phyloP scores from a whole-genome alignment of 2,329 filamentous ascomycete species.

The Sclerotinia minor region DNA sequence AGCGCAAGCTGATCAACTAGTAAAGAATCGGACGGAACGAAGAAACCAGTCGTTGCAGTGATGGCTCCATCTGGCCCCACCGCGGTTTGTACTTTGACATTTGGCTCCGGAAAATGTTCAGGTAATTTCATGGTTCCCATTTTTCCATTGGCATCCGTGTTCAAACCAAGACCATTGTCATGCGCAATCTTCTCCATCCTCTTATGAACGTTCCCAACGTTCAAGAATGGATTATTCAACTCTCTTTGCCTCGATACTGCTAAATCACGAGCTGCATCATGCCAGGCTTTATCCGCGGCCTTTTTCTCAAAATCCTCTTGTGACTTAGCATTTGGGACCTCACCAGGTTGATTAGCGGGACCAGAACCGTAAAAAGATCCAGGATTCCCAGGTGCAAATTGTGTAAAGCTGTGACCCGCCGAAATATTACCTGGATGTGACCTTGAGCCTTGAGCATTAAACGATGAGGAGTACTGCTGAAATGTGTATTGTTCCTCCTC shows the following conservation, averaged over 20 bases:
- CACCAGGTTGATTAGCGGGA: conserved; percentile 61
- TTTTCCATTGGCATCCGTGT: conserved; percentile 56
- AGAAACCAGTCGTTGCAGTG: conserved; percentile 64
- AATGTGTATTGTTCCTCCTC: conserved; percentile 84
- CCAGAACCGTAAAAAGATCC: conserved; percentile 65
- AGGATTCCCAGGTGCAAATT: conserved; percentile 57
- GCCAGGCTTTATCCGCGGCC: conserved; percentile 65
- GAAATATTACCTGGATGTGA: conserved; percentile 46
- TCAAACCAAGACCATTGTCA: conserved; percentile 58
- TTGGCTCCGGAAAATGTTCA: conserved; percentile 34
- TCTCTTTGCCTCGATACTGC: conserved; percentile 59
- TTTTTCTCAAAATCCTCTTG: conserved; percentile 68
- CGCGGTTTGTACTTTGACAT: conserved; percentile 54
- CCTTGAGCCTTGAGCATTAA: conserved; percentile 46
- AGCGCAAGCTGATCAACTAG: conserved; percentile 82
- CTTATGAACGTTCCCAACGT: conserved; percentile 34
- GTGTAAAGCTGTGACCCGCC: conserved; percentile 51
- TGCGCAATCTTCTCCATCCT: conserved; percentile 58
- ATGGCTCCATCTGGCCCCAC: conserved; percentile 64
- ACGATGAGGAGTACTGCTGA: conserved; percentile 59
- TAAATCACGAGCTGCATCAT: conserved; percentile 57
- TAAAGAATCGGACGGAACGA: conserved; percentile 72
- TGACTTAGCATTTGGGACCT: conserved; percentile 47
- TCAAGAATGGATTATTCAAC: conserved; percentile 55
- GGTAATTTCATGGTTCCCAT: conserved; percentile 45